Conservation (phyloP, 179 eudicot genomes). For the Beta corolliflora region DNA sequence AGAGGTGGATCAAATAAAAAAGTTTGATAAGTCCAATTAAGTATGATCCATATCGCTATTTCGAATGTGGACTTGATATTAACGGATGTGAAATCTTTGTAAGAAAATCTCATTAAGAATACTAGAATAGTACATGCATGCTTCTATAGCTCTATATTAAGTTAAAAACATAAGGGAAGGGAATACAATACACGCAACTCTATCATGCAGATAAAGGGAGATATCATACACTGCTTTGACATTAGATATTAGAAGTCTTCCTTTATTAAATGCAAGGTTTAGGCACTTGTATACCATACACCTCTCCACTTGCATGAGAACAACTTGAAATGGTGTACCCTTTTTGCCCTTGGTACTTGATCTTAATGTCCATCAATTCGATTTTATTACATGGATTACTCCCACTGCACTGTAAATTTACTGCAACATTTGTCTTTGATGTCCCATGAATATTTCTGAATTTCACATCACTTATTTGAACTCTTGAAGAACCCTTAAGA, state of each 20-base stretch:
- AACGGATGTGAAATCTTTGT: no score
- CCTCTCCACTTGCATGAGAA: background rate
- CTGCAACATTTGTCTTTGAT: conserved; percentile 24
- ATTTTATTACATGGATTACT: conserved; percentile 35
- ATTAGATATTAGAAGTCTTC: background rate
- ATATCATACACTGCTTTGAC: no score
- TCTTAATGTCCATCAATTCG: conserved; percentile 28
- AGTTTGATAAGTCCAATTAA: no score
- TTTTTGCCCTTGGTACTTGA: background rate
- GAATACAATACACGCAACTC: no score
- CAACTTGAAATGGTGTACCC: background rate
- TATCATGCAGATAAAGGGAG: no score
- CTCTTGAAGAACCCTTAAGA: conserved; percentile 33
- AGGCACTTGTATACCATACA: conserved; percentile 6
- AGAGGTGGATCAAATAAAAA: no score
- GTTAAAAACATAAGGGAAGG: no score
- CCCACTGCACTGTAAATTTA: conserved; percentile 38
- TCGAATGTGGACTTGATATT: no score
- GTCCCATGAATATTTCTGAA: conserved; percentile 37
- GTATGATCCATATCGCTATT: no score
- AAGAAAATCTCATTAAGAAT: no score
- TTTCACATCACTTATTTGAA: conserved; percentile 35
- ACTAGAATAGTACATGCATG: no score
- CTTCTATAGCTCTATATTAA: no score
- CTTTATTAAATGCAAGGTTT: background rate